Percentiles rank a stretch among this genome's conserved stretches.
phyloP scores from a whole-genome alignment of 805 yeast species.

The Torulaspora gathmanii region DNA sequence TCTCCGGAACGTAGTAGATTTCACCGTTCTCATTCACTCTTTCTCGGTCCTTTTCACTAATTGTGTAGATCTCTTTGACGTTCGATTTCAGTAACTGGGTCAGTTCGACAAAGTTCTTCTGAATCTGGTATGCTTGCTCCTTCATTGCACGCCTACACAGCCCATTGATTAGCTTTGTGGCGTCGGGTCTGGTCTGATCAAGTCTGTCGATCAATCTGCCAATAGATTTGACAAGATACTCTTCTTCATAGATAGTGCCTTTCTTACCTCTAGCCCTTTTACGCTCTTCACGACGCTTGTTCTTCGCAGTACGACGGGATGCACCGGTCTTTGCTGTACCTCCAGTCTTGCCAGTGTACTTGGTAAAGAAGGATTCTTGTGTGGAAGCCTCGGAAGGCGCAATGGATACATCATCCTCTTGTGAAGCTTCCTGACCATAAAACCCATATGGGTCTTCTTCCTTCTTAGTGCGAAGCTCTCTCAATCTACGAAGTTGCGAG shows the following conservation, averaged over 20 bases:
- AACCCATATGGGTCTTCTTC: conserved; percentile 79
- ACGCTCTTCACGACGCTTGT: conserved; percentile 90
- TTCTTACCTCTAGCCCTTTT: conserved; percentile 95
- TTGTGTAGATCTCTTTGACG: conserved; percentile 68
- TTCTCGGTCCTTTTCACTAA: conserved; percentile 82
- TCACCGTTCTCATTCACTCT: conserved; percentile 86
- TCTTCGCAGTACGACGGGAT: conserved; percentile 85
- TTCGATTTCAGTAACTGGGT: conserved; percentile 52
- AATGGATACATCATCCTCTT: conserved; percentile 89
- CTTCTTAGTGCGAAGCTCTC: conserved; percentile 82
- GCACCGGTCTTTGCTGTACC: conserved; percentile 98
- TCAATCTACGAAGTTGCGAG: conserved; percentile 76
- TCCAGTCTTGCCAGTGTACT: conserved; percentile 92
- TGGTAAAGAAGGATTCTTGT: conserved; percentile 86
- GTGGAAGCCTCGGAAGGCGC: conserved; percentile 94
- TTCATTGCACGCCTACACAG: conserved; percentile 65
- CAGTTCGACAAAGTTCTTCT: conserved; percentile 58
- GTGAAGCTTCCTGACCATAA: conserved; percentile 68
- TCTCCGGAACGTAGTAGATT: conserved; percentile 69
- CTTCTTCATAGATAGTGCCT: conserved; percentile 97
- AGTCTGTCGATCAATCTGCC: conserved; percentile 85
- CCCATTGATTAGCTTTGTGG: conserved; percentile 65
- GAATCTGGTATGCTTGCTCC: conserved; percentile 80
- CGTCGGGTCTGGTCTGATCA: conserved; percentile 69
- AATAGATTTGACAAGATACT: conserved; percentile 80